Base-by-base conservation (phyloP, 2,329 filamentous ascomycete species). In the Clonostachys byssicola region DNA sequence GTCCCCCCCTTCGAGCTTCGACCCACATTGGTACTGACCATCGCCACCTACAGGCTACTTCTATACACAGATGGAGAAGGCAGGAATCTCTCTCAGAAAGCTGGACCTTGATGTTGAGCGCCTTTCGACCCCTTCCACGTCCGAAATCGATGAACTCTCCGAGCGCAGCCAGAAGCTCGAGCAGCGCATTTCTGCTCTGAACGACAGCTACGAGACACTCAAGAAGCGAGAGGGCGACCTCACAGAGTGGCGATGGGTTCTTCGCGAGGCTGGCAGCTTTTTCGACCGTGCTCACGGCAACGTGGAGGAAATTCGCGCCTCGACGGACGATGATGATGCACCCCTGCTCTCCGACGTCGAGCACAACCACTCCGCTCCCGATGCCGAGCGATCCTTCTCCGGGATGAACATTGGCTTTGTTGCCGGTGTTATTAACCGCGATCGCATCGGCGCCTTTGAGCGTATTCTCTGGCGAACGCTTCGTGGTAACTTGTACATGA, bases 401-500 rank as follows among this genome's bases (percentile, higher is more conserved):
- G 90, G 91, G 52, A 95, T 97, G 89, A 96, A 97, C 72, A 99
- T 99, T 64, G 94, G 94, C 10, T 99, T 99, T 60, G 92, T 99
- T 46, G 89, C 94, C 47, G 94, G 94, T 69, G 94, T 97, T 58
- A 97, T 99, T 58, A 83, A 89, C 36, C 84, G 94, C 47, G 92
- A 97, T 62, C 85, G 92, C 44, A 92, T 99, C 51, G 92, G 86
- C 13, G 89, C 92, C 23, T 99, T 99, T 63, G 95, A 99, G 73
- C 87, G 94, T 50, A 99, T 99, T 57, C 78, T 99, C 45, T 99
- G 94, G 94, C 85, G 94, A 60, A 96, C 95, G 1, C 82, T 99
- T 40, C 90, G 94, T 66, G 94, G 94, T 60, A 99, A 99, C 69
- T 75, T 99, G 53, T 99, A 97, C 78, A 99, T 99, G 94, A 99